Evolutionary conservation across 495 filamentous ascomycete genomes (phyloP), one percentile per base, ranked within the genome.

Genomic region (Amphirosellinia nigrospora): DNA sequence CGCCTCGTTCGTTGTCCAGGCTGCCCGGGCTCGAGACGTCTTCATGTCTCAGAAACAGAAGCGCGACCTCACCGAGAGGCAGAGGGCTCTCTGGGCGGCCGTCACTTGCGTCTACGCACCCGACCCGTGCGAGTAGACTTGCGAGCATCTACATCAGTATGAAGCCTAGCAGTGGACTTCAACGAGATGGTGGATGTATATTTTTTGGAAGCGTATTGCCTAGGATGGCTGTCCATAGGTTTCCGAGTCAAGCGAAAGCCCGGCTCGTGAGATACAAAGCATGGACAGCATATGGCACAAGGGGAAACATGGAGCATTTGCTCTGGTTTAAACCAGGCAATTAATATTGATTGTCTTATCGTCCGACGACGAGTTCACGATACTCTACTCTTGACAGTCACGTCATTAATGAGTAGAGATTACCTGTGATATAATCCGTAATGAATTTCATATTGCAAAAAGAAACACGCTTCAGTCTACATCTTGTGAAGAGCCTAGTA

Each of bases 121-220:
- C 16, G 67, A 69, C 28, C 67, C 67, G 15, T 69, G 67, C 7
- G 55, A 55, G 28, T 69, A 52, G 30, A 43, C 26, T 15, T 53
- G 23, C 26, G 11, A 2, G 13, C 11, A 53, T 30, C 50, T 16
- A 5, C 6, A 53, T 28, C 3, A 53, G 3, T 30, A 7, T 30
- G 23, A 30, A 2, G 50, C 15, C 26, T 28, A 4, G 23, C 10
- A 4, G 48, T 15, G 48, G 23, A 13, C 48, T 26, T 9, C 21
- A 2, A 53, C 13, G 26, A 53, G 3, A 10, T 11, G 50, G 8
- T 16, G 8, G 26, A 2, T 6, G 11, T n/a, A 30, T 28, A 13
- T 16, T 16, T 4, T 16, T 19, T 16, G 26, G 7, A 26, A 4
- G 13, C 30, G 50, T 3, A 15, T 26, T 11, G 6, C 28, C 23